Base-by-base conservation (phyloP, 2,329 filamentous ascomycete genomes). In the Lachnellula willkommii region DNA sequence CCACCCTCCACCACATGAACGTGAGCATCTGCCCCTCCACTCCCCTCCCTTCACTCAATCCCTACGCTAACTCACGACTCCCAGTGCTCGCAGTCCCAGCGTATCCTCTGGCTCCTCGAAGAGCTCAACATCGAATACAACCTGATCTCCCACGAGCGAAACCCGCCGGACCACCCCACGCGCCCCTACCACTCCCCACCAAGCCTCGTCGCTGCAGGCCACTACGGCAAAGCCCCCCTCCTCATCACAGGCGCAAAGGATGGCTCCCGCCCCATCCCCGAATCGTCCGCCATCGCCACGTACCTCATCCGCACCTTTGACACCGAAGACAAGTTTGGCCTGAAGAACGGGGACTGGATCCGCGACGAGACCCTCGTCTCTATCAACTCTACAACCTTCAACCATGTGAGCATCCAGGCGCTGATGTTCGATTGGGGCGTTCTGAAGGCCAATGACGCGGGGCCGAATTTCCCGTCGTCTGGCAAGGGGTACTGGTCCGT, bases 181-280 rank as follows among this genome's bases (percentile, higher is more conserved):
- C 36, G 42, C 7, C 53, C 52, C 4, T 63, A 62, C 37, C 77
- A 87, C 17, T 90, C 91, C 1, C 89, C 90, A 2, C 75, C 82
- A 0, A 85, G 88, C 66, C 79, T 96, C 48, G 40, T 54, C 22
- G 84, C 88, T 58, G 74, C 94, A 22, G 90, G 95, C 65, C 87
- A 88, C 0, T 78, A 96, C 3, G 92, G 92, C 60, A 95, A 95
- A 70, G 90, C 90, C 1, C 92, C 92, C 0, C 73, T 92, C 48
- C 74, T 96, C 61, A 60, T 68, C 20, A 69, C 68, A 42, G 63
- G 62, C 28, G 61, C 65, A 14, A 60, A 63, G 24, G 60, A 66
- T 24, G 60, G 66, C 0, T 47, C 45, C 5, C 48, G 57, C 6
- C 47, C 53, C 46, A 66, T 72, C 17, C 59, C 63, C 12, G 69